These are phyloP conservation scores for Pseudoturritis turrita DNA, from an alignment of 345 rosid species.

Conservation along the genomic window DNA sequence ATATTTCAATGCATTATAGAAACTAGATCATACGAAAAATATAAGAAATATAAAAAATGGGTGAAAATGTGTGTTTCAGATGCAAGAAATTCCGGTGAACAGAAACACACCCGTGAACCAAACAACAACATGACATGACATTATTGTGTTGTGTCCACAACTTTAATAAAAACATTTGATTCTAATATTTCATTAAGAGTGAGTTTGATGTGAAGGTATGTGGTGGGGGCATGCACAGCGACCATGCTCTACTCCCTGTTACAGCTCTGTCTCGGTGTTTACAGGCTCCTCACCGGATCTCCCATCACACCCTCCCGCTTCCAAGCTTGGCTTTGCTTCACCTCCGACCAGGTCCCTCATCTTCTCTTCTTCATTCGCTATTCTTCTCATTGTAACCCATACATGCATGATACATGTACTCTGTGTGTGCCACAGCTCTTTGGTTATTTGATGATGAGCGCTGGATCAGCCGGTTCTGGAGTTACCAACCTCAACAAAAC, in stretches of 20 bases:
- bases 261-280: slow-evolving; percentile 47
- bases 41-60: background rate
- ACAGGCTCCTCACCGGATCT: slow-evolving; percentile 49
- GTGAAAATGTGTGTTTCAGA: slow-evolving; percentile 1
- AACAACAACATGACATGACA: slow-evolving; percentile 13
- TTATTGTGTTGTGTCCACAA: slow-evolving; percentile 17
- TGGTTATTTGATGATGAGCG: slow-evolving; percentile 61
- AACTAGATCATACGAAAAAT: background rate
- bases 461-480: slow-evolving; percentile 78
- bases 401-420: background rate
- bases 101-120: slow-evolving; percentile 42
- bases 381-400: background rate
- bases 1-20: background rate
- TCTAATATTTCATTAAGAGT: background rate
- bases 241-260: slow-evolving; percentile 54
- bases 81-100: slow-evolving; percentile 32
- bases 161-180: background rate
- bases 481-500: slow-evolving; percentile 75
- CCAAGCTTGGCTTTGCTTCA: slow-evolving; percentile 80
- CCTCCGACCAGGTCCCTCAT: slow-evolving; percentile 64
- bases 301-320: slow-evolving; percentile 49
- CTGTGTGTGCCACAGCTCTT: slow-evolving; percentile 42
- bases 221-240: slow-evolving; percentile 60
- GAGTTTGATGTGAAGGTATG: slow-evolving; percentile 45
- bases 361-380: background rate